Conservation (phyloP, 805 yeast species). For the Ogataea nonfermentans region DNA sequence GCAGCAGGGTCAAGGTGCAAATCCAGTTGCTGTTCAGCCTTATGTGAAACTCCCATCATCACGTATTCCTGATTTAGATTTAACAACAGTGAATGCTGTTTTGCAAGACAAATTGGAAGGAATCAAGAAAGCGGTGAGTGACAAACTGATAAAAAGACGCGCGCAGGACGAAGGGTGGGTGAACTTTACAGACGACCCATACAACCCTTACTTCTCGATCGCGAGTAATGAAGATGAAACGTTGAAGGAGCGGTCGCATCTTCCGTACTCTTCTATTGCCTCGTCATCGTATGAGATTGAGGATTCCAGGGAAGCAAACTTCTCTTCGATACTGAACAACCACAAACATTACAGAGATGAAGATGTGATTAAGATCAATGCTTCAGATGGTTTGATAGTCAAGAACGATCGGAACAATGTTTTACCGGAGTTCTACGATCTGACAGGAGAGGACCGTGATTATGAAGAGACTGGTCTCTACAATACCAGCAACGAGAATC, state of each 20-base stretch:
- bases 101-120: slow-evolving; percentile 72
- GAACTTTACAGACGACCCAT: slow-evolving; percentile 84
- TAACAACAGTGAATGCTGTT: slow-evolving; percentile 76
- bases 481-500: slow-evolving; percentile 18
- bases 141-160: slow-evolving; percentile 70
- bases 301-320: slow-evolving; percentile 53
- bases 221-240: slow-evolving; percentile 46
- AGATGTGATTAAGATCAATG: slow-evolving; percentile 39
- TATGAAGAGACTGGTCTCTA: slow-evolving; percentile 23
- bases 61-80: slow-evolving; percentile 88
- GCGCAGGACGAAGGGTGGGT: slow-evolving; percentile 72
- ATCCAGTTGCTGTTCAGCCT: slow-evolving; percentile 57
- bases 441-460: slow-evolving; percentile 27
- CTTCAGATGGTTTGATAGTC: slow-evolving; percentile 49
- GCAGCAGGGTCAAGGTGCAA: slow-evolving; percentile 10
- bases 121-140: slow-evolving; percentile 80
- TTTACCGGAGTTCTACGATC: slow-evolving; percentile 46
- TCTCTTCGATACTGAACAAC: slow-evolving; percentile 44
- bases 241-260: slow-evolving; percentile 54
- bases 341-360: slow-evolving; percentile 37
- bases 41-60: slow-evolving; percentile 87
- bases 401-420: slow-evolving; percentile 37
- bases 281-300: slow-evolving; percentile 65
- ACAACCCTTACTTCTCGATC: slow-evolving; percentile 75
- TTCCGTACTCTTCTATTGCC: slow-evolving; percentile 80